Conservation (phyloP, 495 filamentous ascomycete genomes). For the Penicillium maclennaniae region DNA sequence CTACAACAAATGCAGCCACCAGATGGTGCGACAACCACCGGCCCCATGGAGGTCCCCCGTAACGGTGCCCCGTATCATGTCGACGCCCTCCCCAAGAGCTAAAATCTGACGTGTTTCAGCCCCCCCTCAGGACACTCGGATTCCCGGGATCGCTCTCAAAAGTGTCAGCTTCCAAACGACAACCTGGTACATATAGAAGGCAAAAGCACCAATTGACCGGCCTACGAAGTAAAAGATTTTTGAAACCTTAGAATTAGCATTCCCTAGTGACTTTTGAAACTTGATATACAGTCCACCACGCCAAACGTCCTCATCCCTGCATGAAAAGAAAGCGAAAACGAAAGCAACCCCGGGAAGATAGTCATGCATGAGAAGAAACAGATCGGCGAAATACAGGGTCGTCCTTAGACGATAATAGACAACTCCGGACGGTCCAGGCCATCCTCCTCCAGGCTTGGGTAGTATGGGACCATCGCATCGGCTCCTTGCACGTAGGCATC, state of each 20-base stretch:
- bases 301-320: constrained; percentile 25
- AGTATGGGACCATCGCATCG: constrained; percentile 95
- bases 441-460: constrained; percentile 77
- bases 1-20: background rate
- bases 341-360: constrained; percentile 22
- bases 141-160: background rate
- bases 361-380: constrained; percentile 21
- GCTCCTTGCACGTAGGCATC: constrained; percentile 93
- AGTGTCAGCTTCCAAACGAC: background rate
- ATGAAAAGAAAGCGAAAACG: constrained; percentile 14
- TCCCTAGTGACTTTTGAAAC: constrained; percentile 17
- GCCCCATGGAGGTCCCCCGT: background rate
- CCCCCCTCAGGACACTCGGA: background rate
- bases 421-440: constrained; percentile 71
- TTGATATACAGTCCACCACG: constrained; percentile 28
- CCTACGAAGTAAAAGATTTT: background rate
- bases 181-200: no score
- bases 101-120: background rate
- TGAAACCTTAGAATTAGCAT: background rate
- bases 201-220: no score
- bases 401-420: constrained; percentile 69
- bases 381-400: constrained; percentile 15
- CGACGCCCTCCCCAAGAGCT: background rate
- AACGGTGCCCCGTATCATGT: background rate
- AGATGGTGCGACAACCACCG: background rate